These are phyloP conservation scores for Colletotrichum tofieldiae DNA, from an alignment of 2,329 filamentous ascomycete species.

Conservation along the genomic window DNA sequence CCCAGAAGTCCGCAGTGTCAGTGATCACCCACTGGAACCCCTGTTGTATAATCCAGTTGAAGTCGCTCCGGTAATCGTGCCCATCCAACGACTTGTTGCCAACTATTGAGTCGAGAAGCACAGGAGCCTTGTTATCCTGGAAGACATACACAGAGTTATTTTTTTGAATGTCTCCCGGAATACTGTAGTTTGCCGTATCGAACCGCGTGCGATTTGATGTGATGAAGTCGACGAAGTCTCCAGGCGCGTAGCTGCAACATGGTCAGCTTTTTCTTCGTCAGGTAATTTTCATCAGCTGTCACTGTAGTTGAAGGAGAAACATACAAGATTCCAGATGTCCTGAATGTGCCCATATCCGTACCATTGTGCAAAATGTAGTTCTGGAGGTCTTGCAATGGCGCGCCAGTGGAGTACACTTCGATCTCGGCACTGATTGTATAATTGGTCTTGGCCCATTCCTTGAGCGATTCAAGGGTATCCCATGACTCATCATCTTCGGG, in stretches of 20 bases:
- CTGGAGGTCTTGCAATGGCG: not conserved
- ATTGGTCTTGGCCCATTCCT: constrained; percentile 6
- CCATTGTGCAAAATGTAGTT: not conserved
- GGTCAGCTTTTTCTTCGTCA: not conserved
- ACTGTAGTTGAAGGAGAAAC: not conserved
- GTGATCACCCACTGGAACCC: constrained; percentile 19
- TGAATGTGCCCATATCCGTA: not conserved
- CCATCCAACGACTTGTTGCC: constrained; percentile 20
- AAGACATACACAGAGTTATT: not conserved
- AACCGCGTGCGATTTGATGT: not conserved
- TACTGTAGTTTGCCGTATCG: constrained; percentile 6
- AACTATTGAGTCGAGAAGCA: constrained; percentile 12
- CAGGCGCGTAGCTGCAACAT: not conserved
- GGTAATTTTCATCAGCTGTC: not conserved
- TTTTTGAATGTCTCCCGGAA: not conserved
- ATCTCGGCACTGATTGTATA: constrained; percentile 6
- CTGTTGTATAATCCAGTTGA: constrained; percentile 12
- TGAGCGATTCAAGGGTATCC: constrained; percentile 17
- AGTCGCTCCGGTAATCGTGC: constrained; percentile 13
- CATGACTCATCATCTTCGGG: constrained; percentile 15
- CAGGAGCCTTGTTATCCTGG: not conserved
- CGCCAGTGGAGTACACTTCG: constrained; percentile 3
- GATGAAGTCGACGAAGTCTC: constrained; percentile 7
- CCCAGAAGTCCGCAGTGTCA: constrained; percentile 16
- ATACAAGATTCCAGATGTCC: constrained; percentile 9